Percentiles rank a stretch among this genome's conserved stretches.
Evolutionary conservation across 2,329 filamentous ascomycete genomes (phyloP).

Genomic region (Fusarium torulosum): DNA sequence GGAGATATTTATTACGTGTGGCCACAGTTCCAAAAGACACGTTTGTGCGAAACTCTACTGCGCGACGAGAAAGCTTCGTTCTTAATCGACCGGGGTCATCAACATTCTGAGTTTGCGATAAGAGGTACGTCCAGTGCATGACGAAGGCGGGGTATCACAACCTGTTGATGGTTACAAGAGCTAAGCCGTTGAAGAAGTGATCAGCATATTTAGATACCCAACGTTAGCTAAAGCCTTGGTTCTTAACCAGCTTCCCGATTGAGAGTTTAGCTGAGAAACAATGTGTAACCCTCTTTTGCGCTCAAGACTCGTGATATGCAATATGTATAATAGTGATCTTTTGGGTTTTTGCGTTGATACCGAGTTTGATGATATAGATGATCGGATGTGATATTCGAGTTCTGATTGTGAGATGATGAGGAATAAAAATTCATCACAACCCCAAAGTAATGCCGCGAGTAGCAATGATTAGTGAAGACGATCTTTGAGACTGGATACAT

Average conservation of each 20-base stretch:
- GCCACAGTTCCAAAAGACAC: no score
- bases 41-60: no score
- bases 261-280: neutral
- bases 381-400: no score
- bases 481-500: no score
- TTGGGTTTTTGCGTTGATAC: no score
- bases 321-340: neutral
- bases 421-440: no score
- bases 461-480: no score
- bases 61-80: neutral
- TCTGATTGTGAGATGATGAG: no score
- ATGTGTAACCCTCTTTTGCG: neutral
- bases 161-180: neutral
- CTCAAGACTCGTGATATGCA: neutral
- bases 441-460: no score
- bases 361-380: no score
- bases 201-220: constrained; percentile 1
- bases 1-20: no score
- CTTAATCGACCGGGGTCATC: constrained; percentile 6
- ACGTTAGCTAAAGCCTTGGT: neutral
- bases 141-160: constrained; percentile 19
- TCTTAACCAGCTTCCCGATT: constrained; percentile 32
- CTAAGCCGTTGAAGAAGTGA: constrained; percentile 25
- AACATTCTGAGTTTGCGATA: neutral
- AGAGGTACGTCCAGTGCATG: neutral